Evolutionary conservation across 192 early-diverging fungal genomes (phyloP).

Genomic region (Coemansia furcata): DNA sequence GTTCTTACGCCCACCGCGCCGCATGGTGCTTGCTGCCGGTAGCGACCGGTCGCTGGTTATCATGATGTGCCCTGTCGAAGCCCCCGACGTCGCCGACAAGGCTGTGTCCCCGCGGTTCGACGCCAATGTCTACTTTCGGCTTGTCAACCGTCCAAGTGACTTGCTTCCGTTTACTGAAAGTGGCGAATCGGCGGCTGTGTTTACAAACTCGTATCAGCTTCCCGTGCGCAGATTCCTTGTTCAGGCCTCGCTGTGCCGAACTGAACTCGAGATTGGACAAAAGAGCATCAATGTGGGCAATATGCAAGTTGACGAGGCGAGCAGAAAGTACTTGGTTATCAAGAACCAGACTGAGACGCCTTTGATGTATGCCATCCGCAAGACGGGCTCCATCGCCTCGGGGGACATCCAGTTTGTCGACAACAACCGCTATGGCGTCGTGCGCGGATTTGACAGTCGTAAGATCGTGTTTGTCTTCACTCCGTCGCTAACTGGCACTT

Average conservation of each 20-base stretch:
- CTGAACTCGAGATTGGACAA: constrained; percentile 91
- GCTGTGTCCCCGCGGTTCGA: constrained; percentile 17
- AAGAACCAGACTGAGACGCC: constrained; percentile 90
- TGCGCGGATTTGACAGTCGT: constrained; percentile 85
- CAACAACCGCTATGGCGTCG: constrained; percentile 77
- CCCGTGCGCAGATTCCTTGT: constrained; percentile 92
- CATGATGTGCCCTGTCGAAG: constrained; percentile 63
- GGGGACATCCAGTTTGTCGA: constrained; percentile 78
- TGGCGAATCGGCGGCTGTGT: constrained; percentile 19
- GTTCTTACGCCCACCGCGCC: constrained; percentile 58
- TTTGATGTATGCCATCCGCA: constrained; percentile 86
- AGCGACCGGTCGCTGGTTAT: constrained; percentile 67
- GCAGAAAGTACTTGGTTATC: constrained; percentile 83
- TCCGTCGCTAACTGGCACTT: constrained; percentile 84
- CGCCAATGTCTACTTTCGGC: constrained; percentile 75
- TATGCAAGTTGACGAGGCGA: constrained; percentile 76
- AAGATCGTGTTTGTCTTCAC: constrained; percentile 93
- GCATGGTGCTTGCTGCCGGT: constrained; percentile 58
- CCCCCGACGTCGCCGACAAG: constrained; percentile 4
- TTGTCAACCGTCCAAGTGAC: constrained; percentile 84
- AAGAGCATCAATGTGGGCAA: constrained; percentile 96
- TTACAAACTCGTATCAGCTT: constrained; percentile 35
- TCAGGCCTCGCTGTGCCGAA: constrained; percentile 76
- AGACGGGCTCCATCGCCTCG: constrained; percentile 92
- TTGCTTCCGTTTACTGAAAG: constrained; percentile 75